Evolutionary conservation across 345 rosid genomes (phyloP).

Genomic region (Eucalyptus viminalis): DNA sequence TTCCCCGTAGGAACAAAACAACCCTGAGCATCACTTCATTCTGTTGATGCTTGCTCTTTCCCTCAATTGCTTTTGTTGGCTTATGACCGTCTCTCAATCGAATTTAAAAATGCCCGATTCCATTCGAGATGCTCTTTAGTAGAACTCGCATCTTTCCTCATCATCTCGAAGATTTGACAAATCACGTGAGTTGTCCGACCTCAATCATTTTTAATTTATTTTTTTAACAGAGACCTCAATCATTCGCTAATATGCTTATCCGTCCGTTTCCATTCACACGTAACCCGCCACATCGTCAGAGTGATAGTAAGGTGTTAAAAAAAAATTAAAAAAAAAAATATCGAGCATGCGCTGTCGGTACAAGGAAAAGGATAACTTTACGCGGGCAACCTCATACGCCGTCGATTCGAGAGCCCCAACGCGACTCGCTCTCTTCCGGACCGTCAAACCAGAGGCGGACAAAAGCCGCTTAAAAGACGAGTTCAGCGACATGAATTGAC

Average conservation of each 20-base stretch:
- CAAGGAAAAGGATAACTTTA: neutral
- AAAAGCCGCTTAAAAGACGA: neutral
- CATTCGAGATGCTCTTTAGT: neutral
- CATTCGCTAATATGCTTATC: neutral
- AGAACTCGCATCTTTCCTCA: neutral
- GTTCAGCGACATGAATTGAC: neutral
- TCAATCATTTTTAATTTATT: neutral
- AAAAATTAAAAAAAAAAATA: fast-evolving
- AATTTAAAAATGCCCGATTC: neutral
- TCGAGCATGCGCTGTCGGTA: neutral
- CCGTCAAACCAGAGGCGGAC: no score
- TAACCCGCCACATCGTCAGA: neutral
- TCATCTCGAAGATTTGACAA: neutral
- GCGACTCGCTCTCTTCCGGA: neutral
- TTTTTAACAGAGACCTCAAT: neutral
- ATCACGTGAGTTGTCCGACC: neutral
- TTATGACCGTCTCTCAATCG: neutral
- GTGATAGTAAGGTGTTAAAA: neutral
- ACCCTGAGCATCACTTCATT: neutral
- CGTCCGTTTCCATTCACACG: neutral
- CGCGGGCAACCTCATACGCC: neutral
- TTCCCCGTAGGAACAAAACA: neutral
- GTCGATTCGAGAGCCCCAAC: neutral
- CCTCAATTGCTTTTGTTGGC: neutral
- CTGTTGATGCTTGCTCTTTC: neutral